A percentile compares a stretch with the other conserved stretches of the same genome.
phyloP scores from a whole-genome alignment of 257 asterid genomes.

The Capsicum chinense region DNA sequence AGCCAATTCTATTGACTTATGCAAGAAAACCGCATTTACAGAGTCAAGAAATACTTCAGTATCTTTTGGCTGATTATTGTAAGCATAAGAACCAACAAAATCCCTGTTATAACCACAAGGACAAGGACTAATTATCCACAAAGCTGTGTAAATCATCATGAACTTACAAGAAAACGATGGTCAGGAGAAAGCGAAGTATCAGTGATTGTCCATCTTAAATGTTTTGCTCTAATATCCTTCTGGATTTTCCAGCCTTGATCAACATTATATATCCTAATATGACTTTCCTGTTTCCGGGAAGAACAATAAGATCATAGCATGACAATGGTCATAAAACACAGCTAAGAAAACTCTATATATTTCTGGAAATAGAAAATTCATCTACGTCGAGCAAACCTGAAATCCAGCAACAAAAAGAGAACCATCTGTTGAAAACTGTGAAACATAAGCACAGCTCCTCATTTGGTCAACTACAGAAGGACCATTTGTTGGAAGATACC shows the following conservation, averaged over 20 bases:
- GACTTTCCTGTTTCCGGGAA: constrained; percentile 66
- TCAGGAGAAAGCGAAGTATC: constrained; percentile 92
- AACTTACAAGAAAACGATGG: constrained; percentile 81
- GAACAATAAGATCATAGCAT: background rate
- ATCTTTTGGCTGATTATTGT: background rate
- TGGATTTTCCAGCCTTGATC: constrained; percentile 79
- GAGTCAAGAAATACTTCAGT: background rate
- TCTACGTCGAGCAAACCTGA: constrained; percentile 59
- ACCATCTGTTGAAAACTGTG: constrained; percentile 90
- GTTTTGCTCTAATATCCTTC: constrained; percentile 81
- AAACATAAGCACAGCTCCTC: constrained; percentile 70
- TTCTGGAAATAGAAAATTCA: background rate
- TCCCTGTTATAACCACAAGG: background rate
- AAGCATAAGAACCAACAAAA: constrained; percentile 14
- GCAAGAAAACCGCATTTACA: background rate
- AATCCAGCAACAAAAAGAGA: constrained; percentile 87
- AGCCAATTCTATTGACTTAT: background rate
- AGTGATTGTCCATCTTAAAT: constrained; percentile 95
- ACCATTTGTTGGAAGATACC: constrained; percentile 69
- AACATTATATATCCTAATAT: constrained; percentile 79
- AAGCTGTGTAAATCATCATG: background rate
- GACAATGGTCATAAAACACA: background rate
- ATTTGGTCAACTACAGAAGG: constrained; percentile 68
- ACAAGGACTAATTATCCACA: constrained; percentile 24
- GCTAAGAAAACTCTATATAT: background rate